Evolutionary conservation across 495 filamentous ascomycete species (phyloP).

Genomic region (Penicillium robsamsonii): DNA sequence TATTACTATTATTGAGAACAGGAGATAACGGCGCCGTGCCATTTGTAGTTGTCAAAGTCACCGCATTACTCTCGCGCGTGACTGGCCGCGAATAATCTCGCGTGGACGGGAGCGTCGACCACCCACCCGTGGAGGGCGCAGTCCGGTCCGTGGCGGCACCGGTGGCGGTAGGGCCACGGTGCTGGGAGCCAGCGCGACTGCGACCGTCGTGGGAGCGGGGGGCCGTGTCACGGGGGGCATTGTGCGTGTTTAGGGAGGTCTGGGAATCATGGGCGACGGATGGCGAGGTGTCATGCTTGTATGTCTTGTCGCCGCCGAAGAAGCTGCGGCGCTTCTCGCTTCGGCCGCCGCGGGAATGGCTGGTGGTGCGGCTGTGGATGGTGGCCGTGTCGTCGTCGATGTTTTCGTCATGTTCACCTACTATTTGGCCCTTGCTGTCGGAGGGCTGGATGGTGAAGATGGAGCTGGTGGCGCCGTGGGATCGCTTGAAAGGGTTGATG

Average conservation of each 20-base stretch:
- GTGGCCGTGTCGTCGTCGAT: constrained; percentile 43
- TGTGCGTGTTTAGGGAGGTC: constrained; percentile 28
- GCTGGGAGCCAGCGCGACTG: constrained; percentile 34
- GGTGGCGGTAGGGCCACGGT: constrained; percentile 22
- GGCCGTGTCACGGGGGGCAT: constrained; percentile 30
- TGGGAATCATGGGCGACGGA: constrained; percentile 35
- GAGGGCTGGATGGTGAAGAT: constrained; percentile 35
- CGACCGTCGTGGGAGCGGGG: constrained; percentile 37
- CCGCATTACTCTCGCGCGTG: constrained; percentile 31
- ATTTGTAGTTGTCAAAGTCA: constrained; percentile 19
- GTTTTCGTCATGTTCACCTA: constrained; percentile 24
- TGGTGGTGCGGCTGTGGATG: constrained; percentile 45
- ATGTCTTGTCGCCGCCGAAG: constrained; percentile 39
- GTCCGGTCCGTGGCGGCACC: constrained; percentile 24
- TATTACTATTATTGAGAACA: constrained; percentile 11
- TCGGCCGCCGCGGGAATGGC: constrained; percentile 38
- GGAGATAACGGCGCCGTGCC: constrained; percentile 10
- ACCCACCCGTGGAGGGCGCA: constrained; percentile 33
- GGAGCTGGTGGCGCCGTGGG: constrained; percentile 37
- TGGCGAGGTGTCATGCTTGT: constrained; percentile 38
- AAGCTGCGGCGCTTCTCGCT: constrained; percentile 42
- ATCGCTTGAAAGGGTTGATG: constrained; percentile 49
- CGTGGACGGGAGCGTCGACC: constrained; percentile 42
- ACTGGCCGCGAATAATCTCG: constrained; percentile 39
- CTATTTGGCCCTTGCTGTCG: constrained; percentile 27